Evolutionary conservation across 495 filamentous ascomycete species (phyloP), one percentile per base, ranked within the genome.

Genomic region (Daldinia decipiens): DNA sequence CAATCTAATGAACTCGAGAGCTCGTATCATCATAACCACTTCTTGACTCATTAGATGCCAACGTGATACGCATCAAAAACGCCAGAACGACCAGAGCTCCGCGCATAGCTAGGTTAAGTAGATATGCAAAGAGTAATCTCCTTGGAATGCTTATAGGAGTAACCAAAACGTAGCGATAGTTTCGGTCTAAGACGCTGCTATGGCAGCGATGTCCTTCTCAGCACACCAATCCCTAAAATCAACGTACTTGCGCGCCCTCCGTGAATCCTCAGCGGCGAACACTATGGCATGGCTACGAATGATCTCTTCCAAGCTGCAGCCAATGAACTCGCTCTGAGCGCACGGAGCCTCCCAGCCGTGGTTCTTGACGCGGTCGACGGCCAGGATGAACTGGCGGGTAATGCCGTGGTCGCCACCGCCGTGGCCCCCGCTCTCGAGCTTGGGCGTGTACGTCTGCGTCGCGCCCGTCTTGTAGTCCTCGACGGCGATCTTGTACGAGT

Each of bases 201-300:
- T 57, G 3, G 53, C 53, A 51, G 60, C 31, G 11, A 62, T 79
- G 5, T 85, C 82, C 61, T 88, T 83, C 62, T 76, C 73, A n/a
- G 78, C 75, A 92, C 93, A 97, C 95, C 94, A 98, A 31, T 85
- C 79, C 59, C 78, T 77, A 92, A 93, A 98, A 64, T 88, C 85
- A 0, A 98, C 79, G 31, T 95, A 89, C 74, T 84, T 89, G 73
- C 86, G 86, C 52, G 86, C 83, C 32, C 77, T 80, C 61, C 96
- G 84, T 15, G 95, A 93, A 73, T 97, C 91, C 79, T 98, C 96
- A 0, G 95, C 95, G 39, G 93, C 94, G 82, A 97, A 98, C 1
- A 98, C 95, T 80, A 95, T 88, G 0, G 92, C 95, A 82, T 98
- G 96, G 71, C 93, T 97, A 36, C 91, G 85, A 15, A 99, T 86